Base-by-base conservation (phyloP, 2,329 filamentous ascomycete species). In the Aspergillus thermomutatus region DNA sequence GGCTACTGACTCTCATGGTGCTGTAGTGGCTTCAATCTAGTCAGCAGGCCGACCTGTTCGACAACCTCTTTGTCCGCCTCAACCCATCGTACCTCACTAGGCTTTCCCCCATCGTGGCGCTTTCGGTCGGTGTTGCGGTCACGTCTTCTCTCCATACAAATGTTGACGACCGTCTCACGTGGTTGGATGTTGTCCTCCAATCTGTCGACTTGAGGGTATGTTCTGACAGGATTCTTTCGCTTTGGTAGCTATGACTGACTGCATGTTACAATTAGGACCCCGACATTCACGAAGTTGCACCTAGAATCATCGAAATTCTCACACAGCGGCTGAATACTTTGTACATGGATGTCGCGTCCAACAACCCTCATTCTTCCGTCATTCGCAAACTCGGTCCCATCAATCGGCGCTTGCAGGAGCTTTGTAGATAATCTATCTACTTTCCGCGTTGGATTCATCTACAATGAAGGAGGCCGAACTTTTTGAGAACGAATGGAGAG, bases 111-210 rank as follows among this genome's bases (percentile, higher is more conserved):
- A 78, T 88, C 43, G 79, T 87, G 37, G 77, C 80, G 25, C 78
- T 88, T 45, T 86, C 84, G 2, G 83, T 86, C 26, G 83, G 82
- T 52, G 83, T 84, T 23, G 84, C 85, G n/a, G 81, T 87, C 26
- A 85, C 83, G 2, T 79, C 81, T 3, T 78, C 79, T 47, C 73
- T 87, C 55, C 75, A 81, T 28, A 81, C 79, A 9, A 81, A 84
- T 59, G 68, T 82, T 26, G 66, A 72, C 34, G 76, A 83, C 67
- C 82, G 85, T 56, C 77, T 88, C 14, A 71, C 78, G 23, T 88
- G 85, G 85, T 76, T 87, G 26, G 78, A 81, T 50, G 75, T 78
- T 51, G 82, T 84, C 10, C 74, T 87, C 54, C 72, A 75, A 59
- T 78, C 76, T 50, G 79, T 87, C 52, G 77, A 87, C 65, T 74